Percentiles rank a stretch among this genome's conserved stretches.
phyloP scores from a whole-genome alignment of 176 grass and related monocot species.

The Tillandsia fasciculata region DNA sequence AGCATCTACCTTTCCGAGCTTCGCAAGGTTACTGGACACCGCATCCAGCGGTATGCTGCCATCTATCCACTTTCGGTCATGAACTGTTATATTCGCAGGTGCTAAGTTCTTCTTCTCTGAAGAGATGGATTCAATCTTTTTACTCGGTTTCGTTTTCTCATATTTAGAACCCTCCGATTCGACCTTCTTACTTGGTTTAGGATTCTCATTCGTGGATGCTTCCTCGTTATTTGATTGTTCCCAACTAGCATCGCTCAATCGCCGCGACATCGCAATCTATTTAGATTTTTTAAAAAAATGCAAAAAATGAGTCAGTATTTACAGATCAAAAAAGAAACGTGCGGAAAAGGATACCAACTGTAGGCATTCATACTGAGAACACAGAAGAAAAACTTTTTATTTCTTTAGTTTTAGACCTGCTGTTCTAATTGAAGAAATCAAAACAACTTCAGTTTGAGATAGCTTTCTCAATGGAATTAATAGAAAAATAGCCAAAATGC shows the following conservation, averaged over 20 bases:
- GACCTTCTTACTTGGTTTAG: slow-evolving; percentile 45
- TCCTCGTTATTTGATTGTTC: slow-evolving; percentile 38
- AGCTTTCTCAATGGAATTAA: too few relatives aligned
- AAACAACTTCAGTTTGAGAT: too few relatives aligned
- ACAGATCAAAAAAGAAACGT: too few relatives aligned
- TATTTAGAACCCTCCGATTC: slow-evolving; percentile 31
- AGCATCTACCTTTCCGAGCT: slow-evolving; percentile 42
- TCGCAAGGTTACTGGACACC: slow-evolving; percentile 48
- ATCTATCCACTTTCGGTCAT: slow-evolving; percentile 86
- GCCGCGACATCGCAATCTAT: slow-evolving; percentile 53
- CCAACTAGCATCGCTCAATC: slow-evolving; percentile 47
- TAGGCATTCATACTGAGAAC: neutral
- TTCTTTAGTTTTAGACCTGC: too few relatives aligned
- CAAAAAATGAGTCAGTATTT: neutral
- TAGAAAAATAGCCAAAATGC: too few relatives aligned
- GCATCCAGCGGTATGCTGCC: slow-evolving; percentile 45
- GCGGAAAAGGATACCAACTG: neutral
- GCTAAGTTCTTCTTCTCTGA: slow-evolving; percentile 29
- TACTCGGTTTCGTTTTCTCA: slow-evolving; percentile 44
- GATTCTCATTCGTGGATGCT: slow-evolving; percentile 41
- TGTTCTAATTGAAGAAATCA: too few relatives aligned
- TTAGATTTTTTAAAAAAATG: neutral
- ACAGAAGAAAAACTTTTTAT: too few relatives aligned
- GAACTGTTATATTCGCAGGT: slow-evolving; percentile 33
- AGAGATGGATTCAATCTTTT: slow-evolving; percentile 30